Evolutionary conservation across 352 stramenopile species (phyloP).

Genomic region (Pythium insidiosum): DNA sequence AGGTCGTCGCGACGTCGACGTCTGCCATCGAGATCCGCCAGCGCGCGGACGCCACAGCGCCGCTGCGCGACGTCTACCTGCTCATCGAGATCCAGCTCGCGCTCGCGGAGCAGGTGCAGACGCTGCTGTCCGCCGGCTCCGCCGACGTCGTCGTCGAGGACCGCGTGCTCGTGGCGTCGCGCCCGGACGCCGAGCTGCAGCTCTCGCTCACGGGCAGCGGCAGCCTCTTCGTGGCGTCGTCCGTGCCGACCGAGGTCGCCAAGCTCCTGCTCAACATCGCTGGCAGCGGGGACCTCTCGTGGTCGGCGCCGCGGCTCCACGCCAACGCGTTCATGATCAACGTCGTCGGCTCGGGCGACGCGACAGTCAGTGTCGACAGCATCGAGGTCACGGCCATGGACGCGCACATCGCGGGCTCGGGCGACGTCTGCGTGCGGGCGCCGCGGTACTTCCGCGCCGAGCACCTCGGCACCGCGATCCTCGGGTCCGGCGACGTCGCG

Average conservation of each 20-base stretch:
- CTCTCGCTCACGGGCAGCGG: slow-evolving; percentile 8
- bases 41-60: neutral
- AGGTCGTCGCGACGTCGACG: slow-evolving; percentile 6
- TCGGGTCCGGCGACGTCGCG: slow-evolving; percentile 10
- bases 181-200: neutral
- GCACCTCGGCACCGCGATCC: neutral
- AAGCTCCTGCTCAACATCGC: neutral
- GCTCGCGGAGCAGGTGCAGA: slow-evolving; percentile 1
- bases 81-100: slow-evolving; percentile 12
- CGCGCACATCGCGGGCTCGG: slow-evolving; percentile 9
- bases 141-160: slow-evolving; percentile 14
- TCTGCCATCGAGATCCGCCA: slow-evolving; percentile 8
- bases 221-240: slow-evolving; percentile 8
- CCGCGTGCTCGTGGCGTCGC: slow-evolving; percentile 7
- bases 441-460: slow-evolving; percentile 1
- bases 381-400: neutral
- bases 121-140: slow-evolving; percentile 2
- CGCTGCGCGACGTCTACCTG: slow-evolving; percentile 8
- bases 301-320: neutral
- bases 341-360: slow-evolving; percentile 7
- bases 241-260: neutral
- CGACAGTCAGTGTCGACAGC: slow-evolving; percentile 1
- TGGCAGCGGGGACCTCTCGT: slow-evolving; percentile 9
- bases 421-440: slow-evolving; percentile 9
- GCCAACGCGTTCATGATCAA: slow-evolving; percentile 3